A percentile compares a stretch with the other conserved stretches of the same genome.
Conservation (phyloP, 805 yeast genomes). For the Phaffomyces opuntiae region DNA sequence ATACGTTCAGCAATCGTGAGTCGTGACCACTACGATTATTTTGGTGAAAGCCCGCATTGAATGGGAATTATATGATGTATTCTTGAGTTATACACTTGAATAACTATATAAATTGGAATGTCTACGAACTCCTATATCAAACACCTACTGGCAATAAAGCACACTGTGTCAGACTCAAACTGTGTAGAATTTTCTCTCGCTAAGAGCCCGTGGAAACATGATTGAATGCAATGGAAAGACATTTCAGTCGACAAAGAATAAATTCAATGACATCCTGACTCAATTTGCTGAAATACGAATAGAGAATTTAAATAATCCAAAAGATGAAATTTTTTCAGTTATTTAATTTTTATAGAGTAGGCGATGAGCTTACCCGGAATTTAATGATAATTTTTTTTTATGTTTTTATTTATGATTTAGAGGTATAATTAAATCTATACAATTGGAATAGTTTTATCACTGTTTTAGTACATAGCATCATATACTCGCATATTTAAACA, state of each 20-base stretch:
- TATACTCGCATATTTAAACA: neutral
- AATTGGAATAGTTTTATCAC: neutral
- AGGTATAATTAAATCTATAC: neutral
- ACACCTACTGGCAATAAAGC: conserved; percentile 20
- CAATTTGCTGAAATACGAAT: conserved; percentile 21
- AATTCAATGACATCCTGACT: neutral
- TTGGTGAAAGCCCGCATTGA: too few relatives aligned
- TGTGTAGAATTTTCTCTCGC: conserved; percentile 25
- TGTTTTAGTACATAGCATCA: neutral
- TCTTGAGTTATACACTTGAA: neutral
- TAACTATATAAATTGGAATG: conserved; percentile 8
- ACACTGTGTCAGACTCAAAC: conserved; percentile 26
- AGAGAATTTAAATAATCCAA: conserved; percentile 5
- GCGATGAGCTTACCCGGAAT: conserved; percentile 4
- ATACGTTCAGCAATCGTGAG: too few relatives aligned
- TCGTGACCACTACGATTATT: too few relatives aligned
- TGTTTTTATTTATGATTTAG: neutral
- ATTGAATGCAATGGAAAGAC: neutral
- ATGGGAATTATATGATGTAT: too few relatives aligned
- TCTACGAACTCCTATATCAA: conserved; percentile 27
- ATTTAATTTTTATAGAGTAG: neutral
- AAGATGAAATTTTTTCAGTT: neutral
- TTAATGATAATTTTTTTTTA: neutral
- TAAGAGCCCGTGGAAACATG: conserved; percentile 6
- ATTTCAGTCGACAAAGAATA: neutral